Evolutionary conservation across 805 yeast species (phyloP).

Genomic region (Blastobotrys attinorum): DNA sequence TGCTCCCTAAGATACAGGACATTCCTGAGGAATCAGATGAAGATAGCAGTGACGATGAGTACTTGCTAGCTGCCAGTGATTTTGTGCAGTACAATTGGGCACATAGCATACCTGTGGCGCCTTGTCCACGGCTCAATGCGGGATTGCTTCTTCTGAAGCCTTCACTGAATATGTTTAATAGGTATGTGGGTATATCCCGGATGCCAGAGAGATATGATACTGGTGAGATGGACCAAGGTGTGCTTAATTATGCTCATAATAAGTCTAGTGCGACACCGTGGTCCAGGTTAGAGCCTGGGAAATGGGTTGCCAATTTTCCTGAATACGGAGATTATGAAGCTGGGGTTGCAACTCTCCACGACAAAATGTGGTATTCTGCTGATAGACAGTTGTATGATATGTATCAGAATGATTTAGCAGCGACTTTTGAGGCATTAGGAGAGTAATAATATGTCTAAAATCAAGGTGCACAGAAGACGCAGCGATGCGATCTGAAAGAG

Average conservation of each 20-base stretch:
- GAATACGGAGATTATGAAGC: background rate
- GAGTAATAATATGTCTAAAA: too few species aligned
- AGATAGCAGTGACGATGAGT: too few species aligned
- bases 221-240: background rate
- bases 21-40: background rate
- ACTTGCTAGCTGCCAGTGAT: background rate
- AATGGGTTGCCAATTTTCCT: background rate
- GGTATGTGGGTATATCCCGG: background rate
- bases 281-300: background rate
- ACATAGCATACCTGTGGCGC: background rate
- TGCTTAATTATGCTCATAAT: background rate
- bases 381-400: too few species aligned
- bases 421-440: too few species aligned
- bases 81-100: background rate
- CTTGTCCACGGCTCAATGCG: background rate
- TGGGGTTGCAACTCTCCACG: background rate
- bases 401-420: too few species aligned
- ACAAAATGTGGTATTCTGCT: background rate
- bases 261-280: background rate
- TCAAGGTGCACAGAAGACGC: too few species aligned
- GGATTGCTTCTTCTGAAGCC: background rate
- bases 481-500: too few species aligned
- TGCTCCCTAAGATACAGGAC: too few species aligned
- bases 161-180: background rate
- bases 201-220: background rate